Evolutionary conservation across 495 filamentous ascomycete species (phyloP).

Genomic region (Trichoderma asperelloides): DNA sequence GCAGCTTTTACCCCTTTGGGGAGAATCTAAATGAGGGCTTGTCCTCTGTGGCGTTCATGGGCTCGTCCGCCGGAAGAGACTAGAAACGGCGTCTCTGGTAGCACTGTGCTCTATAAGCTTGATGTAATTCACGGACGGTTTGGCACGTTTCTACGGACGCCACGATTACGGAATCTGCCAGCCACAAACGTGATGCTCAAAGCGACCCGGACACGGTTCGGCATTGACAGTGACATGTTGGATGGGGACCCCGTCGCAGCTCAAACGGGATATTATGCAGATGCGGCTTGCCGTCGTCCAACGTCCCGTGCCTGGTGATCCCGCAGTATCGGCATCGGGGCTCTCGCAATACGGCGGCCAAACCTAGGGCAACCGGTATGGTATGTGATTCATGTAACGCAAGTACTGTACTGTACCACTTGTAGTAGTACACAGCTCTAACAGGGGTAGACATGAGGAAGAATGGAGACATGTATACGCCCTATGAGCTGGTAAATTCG

Average conservation of each 20-base stretch:
- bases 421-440: too few relatives aligned
- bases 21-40: not conserved
- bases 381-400: too few relatives aligned
- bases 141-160: not conserved
- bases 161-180: not conserved
- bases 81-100: too few relatives aligned
- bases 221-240: not conserved
- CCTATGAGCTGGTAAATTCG: too few relatives aligned
- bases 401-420: too few relatives aligned
- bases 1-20: not conserved
- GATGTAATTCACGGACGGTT: too few relatives aligned
- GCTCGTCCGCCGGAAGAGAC: not conserved
- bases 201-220: not conserved
- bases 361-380: too few relatives aligned
- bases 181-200: not conserved
- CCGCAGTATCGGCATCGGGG: not conserved
- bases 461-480: too few relatives aligned
- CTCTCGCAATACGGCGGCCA: not conserved
- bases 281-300: not conserved
- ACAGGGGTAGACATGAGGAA: too few relatives aligned
- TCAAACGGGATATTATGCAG: not conserved
- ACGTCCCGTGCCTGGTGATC: conserved; percentile 1
- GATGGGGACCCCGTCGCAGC: not conserved
- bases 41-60: not conserved
- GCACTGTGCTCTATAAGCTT: too few relatives aligned